These are phyloP conservation scores for Suillus variegatus DNA, from an alignment of 768 basidiomycete species.

Conservation along the genomic window DNA sequence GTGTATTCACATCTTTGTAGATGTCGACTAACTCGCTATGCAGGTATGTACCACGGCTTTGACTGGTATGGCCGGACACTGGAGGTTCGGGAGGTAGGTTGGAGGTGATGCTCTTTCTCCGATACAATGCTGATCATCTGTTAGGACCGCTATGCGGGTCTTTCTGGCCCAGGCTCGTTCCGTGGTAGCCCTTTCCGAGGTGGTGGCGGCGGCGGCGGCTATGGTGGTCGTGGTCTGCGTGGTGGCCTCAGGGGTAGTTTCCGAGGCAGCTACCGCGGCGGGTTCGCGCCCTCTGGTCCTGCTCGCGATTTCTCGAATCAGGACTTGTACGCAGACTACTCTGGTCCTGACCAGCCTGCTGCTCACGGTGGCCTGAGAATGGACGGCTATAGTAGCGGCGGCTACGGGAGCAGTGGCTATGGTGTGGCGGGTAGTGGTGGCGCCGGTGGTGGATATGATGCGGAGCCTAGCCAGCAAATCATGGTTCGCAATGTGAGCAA, in stretches of 20 bases:
- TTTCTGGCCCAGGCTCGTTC: conserved; percentile 63
- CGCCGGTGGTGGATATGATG: conserved; percentile 44
- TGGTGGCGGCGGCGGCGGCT: conserved; percentile 5
- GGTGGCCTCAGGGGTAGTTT: conserved; percentile 51
- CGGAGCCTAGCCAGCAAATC: conserved; percentile 95
- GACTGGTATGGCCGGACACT: conserved; percentile 96
- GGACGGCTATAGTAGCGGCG: conserved; percentile 41
- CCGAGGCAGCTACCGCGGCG: conserved; percentile 59
- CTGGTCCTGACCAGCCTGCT: conserved; percentile 75
- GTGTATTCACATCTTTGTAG: conserved; percentile 30
- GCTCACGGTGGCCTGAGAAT: conserved; percentile 37
- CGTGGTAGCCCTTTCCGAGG: conserved; percentile 48
- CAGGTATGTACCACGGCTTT: conserved; percentile 96
- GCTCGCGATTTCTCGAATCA: conserved; percentile 82
- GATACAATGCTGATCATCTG: not conserved
- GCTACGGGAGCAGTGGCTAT: conserved; percentile 40
- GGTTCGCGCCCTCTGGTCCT: conserved; percentile 46
- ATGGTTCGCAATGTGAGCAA: conserved; percentile 94
- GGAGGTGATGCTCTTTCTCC: not conserved
- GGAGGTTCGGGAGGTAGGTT: conserved; percentile 88
- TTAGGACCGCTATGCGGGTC: conserved; percentile 87
- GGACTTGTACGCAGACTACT: conserved; percentile 91
- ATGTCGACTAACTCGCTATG: not conserved
- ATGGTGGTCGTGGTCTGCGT: conserved; percentile 53
- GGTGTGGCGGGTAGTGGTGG: conserved; percentile 31